A percentile compares a stretch with the other conserved stretches of the same genome.
Conservation (phyloP, 768 basidiomycete genomes). For the Rhodocollybia butyracea region DNA sequence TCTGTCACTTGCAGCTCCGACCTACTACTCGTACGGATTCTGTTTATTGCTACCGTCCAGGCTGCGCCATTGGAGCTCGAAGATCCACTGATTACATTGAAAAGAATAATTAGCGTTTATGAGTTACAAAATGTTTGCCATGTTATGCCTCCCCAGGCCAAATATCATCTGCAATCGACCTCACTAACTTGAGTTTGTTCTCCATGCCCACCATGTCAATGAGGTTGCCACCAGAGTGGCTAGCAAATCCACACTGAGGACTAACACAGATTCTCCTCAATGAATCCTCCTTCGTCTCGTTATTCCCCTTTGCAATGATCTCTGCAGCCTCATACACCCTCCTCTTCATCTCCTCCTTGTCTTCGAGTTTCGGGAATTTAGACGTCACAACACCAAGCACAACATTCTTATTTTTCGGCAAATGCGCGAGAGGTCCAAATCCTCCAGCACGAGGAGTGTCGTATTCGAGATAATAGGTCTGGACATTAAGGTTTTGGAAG, state of each 20-base stretch:
- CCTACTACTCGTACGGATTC: too few species aligned
- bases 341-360: conserved; percentile 4
- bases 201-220: conserved; percentile 4
- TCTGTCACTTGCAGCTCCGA: too few species aligned
- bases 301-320: conserved; percentile 4
- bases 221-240: conserved; percentile 1
- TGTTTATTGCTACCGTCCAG: too few species aligned
- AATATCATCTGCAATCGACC: conserved; percentile 3
- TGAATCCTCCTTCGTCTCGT: background rate
- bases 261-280: conserved; percentile 2
- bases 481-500: conserved; percentile 41
- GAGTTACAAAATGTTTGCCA: too few species aligned
- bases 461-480: conserved; percentile 45
- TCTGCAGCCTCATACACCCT: conserved; percentile 7
- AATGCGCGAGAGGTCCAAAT: conserved; percentile 28
- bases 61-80: too few species aligned
- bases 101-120: too few species aligned
- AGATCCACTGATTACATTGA: too few species aligned
- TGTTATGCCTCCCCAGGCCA: conserved; percentile 7
- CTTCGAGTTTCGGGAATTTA: conserved; percentile 31
- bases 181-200: conserved; percentile 1
- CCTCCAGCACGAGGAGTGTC: conserved; percentile 44
- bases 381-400: conserved; percentile 43
- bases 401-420: conserved; percentile 34
- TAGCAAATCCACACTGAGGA: conserved; percentile 8